Conservation (phyloP, 208 protist genomes). For the Leishmania arabica region DNA sequence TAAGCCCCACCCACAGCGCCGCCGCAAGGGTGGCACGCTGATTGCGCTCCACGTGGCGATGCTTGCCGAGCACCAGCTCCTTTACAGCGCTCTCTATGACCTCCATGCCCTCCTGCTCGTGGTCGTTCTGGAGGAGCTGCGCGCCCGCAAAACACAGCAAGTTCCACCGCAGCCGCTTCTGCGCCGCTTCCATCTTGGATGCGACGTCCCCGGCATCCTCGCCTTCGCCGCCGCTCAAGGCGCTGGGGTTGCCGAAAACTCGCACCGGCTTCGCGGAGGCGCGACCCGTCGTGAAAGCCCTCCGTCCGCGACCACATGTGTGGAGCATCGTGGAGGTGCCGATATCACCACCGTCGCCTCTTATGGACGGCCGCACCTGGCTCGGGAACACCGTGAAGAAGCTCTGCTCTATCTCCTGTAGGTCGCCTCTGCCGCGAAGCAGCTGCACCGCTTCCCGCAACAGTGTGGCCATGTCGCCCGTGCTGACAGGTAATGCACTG, state of each 20-base stretch:
- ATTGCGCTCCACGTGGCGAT: slow-evolving; percentile 37
- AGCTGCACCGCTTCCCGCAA: slow-evolving; percentile 46
- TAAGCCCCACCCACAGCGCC: slow-evolving; percentile 45
- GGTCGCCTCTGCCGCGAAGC: slow-evolving; percentile 39
- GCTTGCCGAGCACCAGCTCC: slow-evolving; percentile 53
- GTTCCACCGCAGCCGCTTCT: slow-evolving; percentile 57
- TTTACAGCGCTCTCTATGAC: slow-evolving; percentile 45
- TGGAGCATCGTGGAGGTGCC: neutral
- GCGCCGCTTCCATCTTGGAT: slow-evolving; percentile 19
- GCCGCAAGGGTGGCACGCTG: slow-evolving; percentile 42
- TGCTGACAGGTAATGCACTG: neutral
- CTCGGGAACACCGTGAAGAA: slow-evolving; percentile 40
- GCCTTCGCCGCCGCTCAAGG: neutral
- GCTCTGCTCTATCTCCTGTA: slow-evolving; percentile 46
- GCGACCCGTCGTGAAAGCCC: neutral
- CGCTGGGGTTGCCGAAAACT: neutral
- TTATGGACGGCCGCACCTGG: slow-evolving; percentile 3
- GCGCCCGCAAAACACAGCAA: slow-evolving; percentile 42
- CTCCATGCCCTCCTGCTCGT: slow-evolving; percentile 34
- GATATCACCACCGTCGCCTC: neutral
- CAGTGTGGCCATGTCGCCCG: slow-evolving; percentile 15
- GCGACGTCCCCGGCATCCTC: neutral
- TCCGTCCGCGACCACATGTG: neutral
- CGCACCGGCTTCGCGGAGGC: neutral
- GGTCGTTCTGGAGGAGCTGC: slow-evolving; percentile 39